Evolutionary conservation across 2,329 filamentous ascomycete genomes (phyloP).

Genomic region (Sphaerulina musiva): DNA sequence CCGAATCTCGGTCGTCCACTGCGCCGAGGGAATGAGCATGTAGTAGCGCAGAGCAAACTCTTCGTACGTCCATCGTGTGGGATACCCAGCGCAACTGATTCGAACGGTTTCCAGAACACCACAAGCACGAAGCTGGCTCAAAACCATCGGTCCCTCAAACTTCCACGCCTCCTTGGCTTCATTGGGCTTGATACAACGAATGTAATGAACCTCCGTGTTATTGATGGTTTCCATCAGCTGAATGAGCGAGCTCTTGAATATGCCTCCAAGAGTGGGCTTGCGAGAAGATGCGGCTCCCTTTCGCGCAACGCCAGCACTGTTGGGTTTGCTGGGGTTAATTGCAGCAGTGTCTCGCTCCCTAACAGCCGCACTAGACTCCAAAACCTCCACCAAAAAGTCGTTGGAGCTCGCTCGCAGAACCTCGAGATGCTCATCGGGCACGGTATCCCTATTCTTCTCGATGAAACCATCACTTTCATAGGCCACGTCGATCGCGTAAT

Average conservation of each 20-base stretch:
- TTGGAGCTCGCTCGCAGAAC: conserved; percentile 80
- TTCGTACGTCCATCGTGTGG: conserved; percentile 97
- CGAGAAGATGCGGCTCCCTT: conserved; percentile 88
- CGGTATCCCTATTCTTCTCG: conserved; percentile 98
- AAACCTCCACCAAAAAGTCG: conserved; percentile 72
- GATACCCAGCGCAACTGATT: conserved; percentile 95
- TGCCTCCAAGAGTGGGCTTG: conserved; percentile 94
- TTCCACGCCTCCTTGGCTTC: conserved; percentile 96
- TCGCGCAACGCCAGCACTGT: conserved; percentile 65
- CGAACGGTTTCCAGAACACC: conserved; percentile 97
- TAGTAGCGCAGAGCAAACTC: conserved; percentile 97
- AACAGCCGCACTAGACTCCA: conserved; percentile 77
- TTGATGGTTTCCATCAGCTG: conserved; percentile 98
- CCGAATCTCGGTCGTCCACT: conserved; percentile 90
- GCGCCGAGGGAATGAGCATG: conserved; percentile 83
- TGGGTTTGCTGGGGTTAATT: conserved; percentile 60
- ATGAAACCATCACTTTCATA: conserved; percentile 99
- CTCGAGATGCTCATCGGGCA: conserved; percentile 96
- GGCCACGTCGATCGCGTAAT: conserved; percentile 95
- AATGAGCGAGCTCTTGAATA: conserved; percentile 97
- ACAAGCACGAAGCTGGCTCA: conserved; percentile 93
- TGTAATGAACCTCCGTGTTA: conserved; percentile 97
- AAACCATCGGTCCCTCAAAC: conserved; percentile 97
- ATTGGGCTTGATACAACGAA: conserved; percentile 97
- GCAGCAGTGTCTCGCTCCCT: conserved; percentile 74